Base-by-base conservation (phyloP, 306 rosid genomes). In the Trifolium dubium region DNA sequence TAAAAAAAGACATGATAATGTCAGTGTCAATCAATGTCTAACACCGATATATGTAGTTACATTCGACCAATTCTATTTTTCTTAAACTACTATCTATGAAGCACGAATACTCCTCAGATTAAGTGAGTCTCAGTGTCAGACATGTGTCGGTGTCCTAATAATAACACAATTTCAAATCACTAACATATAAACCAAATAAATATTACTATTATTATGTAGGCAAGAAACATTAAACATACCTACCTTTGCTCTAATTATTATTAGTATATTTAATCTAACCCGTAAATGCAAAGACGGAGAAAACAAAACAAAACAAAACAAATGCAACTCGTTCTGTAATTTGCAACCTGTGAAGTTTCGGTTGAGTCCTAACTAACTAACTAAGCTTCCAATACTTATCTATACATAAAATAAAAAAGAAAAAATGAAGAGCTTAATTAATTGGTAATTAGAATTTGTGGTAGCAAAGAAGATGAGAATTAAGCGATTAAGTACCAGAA, bases 381-480 rank as follows among this genome's bases (percentile, higher is more conserved):
- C 1, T 37, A 54, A 8, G 54, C 32, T 31, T 54, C 23, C 0
- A 75, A 65, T 2, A 53, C 41, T 14, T 53, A 19, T 39, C 28
- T 55, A 5, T 11, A 23, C 23, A 23, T 23, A 23, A 23, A 23
- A 23, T 23, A 23, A 40, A 75, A 55, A 67, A 1, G 15, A 2
- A 13, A 44, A 44, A 19, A 4, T 2, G 58, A 3, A 3, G 11
- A 3, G 1, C 18, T 29, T 18, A 3, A 51, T 51, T 18, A 18
- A 53, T 53, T 10, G 18, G 2, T 66, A 1, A 66, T 43, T 69
- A 34, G 61, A 43, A 69, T 6, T 49, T 50, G 76, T 56, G 67
- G 50, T 3, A 41, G 10, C 0, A 15, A 54, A 40, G 9, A 40
- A 4, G 4, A 18, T 59, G 74, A 58, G 55, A 70, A 70, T 5